These are phyloP conservation scores for Aspergillus versicolor DNA, from an alignment of 2,329 filamentous ascomycete species.

Conservation along the genomic window DNA sequence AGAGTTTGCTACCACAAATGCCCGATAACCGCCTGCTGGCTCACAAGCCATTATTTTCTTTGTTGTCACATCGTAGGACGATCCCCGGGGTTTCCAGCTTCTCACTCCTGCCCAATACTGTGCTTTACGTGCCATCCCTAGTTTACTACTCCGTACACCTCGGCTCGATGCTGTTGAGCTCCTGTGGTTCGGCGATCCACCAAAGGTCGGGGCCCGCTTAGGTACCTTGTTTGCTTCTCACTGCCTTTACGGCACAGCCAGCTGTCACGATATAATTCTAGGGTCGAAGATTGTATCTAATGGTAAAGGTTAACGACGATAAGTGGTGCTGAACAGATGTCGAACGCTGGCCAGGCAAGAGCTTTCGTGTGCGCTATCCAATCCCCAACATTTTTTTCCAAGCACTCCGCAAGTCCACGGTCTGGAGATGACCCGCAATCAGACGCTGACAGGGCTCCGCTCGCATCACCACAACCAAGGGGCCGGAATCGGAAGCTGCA, in stretches of 20 bases:
- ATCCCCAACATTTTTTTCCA: background rate
- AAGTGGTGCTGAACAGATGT: background rate
- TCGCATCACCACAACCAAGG: background rate
- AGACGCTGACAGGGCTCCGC: conserved; percentile 4
- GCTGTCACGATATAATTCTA: too few species aligned
- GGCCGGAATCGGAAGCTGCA: background rate
- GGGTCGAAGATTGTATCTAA: background rate
- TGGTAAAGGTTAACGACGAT: background rate
- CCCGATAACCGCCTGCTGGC: background rate
- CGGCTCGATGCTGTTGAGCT: background rate
- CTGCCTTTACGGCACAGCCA: background rate
- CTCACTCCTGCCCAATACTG: background rate
- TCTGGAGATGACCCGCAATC: conserved; percentile 9
- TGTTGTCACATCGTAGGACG: background rate
- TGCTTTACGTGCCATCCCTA: background rate
- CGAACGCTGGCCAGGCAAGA: background rate
- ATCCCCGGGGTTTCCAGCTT: background rate
- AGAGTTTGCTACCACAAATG: background rate
- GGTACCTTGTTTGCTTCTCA: background rate
- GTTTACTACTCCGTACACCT: background rate
- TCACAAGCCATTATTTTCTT: background rate
- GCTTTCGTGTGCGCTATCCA: background rate
- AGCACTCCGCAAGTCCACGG: background rate
- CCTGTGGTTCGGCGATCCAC: background rate
- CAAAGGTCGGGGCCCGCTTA: background rate